Evolutionary conservation across 441 rosid genomes (phyloP).

Genomic region (Dalechampia spathulata): DNA sequence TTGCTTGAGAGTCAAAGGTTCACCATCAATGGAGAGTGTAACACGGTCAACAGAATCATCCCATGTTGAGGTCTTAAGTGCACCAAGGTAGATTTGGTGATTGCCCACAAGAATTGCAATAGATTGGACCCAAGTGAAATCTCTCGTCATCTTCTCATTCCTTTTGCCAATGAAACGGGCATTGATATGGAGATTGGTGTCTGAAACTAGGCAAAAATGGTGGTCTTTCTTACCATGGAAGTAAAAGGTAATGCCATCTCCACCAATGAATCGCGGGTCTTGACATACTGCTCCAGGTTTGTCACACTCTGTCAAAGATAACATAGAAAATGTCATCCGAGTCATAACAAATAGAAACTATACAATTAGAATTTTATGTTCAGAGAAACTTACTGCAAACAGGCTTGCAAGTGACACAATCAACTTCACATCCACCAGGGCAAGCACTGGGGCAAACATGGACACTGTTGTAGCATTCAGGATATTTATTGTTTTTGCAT

Average conservation of each 20-base stretch:
- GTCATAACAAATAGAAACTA: too few species aligned
- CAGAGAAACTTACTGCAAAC: conserved; percentile 20
- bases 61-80: conserved; percentile 56
- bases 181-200: conserved; percentile 50
- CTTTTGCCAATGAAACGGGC: conserved; percentile 58
- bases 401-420: too few species aligned
- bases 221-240: conserved; percentile 55
- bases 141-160: conserved; percentile 40
- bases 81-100: conserved; percentile 41
- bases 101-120: conserved; percentile 40
- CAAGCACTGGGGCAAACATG: too few species aligned
- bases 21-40: conserved; percentile 37
- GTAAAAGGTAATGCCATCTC: conserved; percentile 59
- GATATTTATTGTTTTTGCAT: too few species aligned
- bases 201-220: conserved; percentile 52
- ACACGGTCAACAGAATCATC: conserved; percentile 42
- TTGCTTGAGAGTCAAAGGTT: conserved; percentile 23
- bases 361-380: too few species aligned
- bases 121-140: conserved; percentile 66
- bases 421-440: too few species aligned
- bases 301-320: conserved; percentile 39
- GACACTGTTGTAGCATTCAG: too few species aligned
- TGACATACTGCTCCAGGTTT: conserved; percentile 50
- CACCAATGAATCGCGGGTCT: conserved; percentile 61
- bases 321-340: too few species aligned